Base-by-base conservation (phyloP, 192 early-diverging fungal species). In the Coemansia sp. region DNA sequence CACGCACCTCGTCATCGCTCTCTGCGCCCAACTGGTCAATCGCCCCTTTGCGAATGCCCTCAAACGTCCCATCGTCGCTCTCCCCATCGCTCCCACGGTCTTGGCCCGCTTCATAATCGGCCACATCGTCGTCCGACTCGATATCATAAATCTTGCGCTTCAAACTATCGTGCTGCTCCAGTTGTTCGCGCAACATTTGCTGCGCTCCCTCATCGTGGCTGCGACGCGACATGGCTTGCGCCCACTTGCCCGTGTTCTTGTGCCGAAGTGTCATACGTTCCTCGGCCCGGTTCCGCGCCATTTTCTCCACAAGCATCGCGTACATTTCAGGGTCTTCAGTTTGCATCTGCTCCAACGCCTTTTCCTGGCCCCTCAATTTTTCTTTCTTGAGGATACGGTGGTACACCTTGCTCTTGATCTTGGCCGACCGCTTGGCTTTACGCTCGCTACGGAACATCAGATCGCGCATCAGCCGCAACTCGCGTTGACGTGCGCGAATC, bases 401-500 rank as follows among this genome's bases (percentile, higher is more conserved):
- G 67, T 95, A 99, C 3, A 92, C 78, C 80, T 97, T 98, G 83
- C 92, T 94, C 83, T 99, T 99, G 75, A 99, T 98, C 82, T 98
- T 98, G 54, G 93, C 90, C 38, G 92, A 83, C 51, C 94, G 88
- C 75, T 94, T 96, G 53, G 89, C 87, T 62, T 95, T 94, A 39
- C 89, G 85, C 71, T 98, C 95, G 48, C 92, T 85, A 31, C 93
- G 92, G 83, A 96, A 96, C 89, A 95, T 87, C 49, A 98, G 80
- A 39, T 93, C 91, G 21, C 96, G 89, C 93, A 96, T 94, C 82
- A 89, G 85, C 19, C 88, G 90, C 37, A 96, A 82, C 56, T 99
- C 92, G 0, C 83, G 78, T 29, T 90, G 88, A 11, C 92, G 86
- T 31, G 70, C 83, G 29, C 84, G 79, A 7, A 95, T 85, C 69